phyloP scores from a whole-genome alignment of 2,329 filamentous ascomycete genomes.

The Paecilomyces sp. region DNA sequence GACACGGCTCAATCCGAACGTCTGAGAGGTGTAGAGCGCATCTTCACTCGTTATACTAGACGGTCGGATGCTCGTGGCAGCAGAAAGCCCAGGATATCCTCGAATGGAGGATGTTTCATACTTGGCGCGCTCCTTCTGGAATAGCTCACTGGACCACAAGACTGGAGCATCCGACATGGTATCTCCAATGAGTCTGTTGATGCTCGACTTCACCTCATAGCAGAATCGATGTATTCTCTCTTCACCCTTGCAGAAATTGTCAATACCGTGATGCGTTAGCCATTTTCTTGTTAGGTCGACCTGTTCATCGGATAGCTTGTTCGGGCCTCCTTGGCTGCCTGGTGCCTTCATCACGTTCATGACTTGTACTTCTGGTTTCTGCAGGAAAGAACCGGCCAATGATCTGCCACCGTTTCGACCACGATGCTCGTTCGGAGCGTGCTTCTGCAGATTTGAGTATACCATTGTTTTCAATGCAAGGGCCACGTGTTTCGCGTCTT shows the following conservation, averaged over 20 bases:
- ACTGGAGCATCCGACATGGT: slow-evolving; percentile 78
- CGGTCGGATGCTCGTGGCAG: slow-evolving; percentile 40
- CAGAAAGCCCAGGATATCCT: slow-evolving; percentile 27
- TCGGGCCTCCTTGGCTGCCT: slow-evolving; percentile 79
- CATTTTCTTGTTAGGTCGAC: slow-evolving; percentile 76
- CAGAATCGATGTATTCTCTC: slow-evolving; percentile 92
- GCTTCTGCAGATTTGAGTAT: slow-evolving; percentile 37
- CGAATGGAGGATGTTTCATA: slow-evolving; percentile 32
- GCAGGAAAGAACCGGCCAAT: slow-evolving; percentile 54
- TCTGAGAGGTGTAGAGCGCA: slow-evolving; percentile 20
- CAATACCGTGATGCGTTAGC: slow-evolving; percentile 72
- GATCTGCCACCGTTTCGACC: slow-evolving; percentile 40
- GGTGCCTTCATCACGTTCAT: slow-evolving; percentile 79
- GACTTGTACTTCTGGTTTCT: slow-evolving; percentile 75
- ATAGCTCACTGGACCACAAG: slow-evolving; percentile 87
- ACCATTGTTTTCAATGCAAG: slow-evolving; percentile 85
- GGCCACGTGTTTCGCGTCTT: slow-evolving; percentile 78
- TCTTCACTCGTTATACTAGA: slow-evolving; percentile 41
- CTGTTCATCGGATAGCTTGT: slow-evolving; percentile 94
- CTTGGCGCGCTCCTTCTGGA: slow-evolving; percentile 57
- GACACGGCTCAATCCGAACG: slow-evolving; percentile 19
- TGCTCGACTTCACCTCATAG: slow-evolving; percentile 79
- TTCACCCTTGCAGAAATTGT: slow-evolving; percentile 91
- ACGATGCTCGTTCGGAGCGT: slow-evolving; percentile 22
- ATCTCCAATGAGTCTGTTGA: slow-evolving; percentile 77